Base-by-base conservation (phyloP, 1,139 yeast species). In the Yamadazyma diddensiae region DNA sequence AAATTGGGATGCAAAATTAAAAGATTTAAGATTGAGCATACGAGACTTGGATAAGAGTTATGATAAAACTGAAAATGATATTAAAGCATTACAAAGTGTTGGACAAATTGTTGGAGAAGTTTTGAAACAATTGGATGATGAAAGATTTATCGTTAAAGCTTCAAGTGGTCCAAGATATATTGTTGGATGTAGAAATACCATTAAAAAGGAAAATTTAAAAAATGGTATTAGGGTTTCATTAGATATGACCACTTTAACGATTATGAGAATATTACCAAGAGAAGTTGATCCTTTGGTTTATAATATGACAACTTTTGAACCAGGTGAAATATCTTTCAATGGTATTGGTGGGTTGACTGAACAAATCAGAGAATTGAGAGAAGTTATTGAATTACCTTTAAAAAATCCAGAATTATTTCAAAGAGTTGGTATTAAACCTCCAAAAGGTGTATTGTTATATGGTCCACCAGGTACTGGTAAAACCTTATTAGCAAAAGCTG, bases 401-500 rank as follows among this genome's bases (percentile, higher is more conserved):
- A 94, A 92, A 61, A 92, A 94, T 57, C 99, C 99, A 2, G 99
- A 94, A 62, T 74, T 94, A 49, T 94, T 94, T 59, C 72, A 84
- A 42, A 79, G 98, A 57, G 96, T 94, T 16, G 99, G 99, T 31
- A 94, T 94, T 59, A 87, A 88, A 55, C 95, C 97, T 13, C 98
- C 99, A 36, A 94, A 92, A 63, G 99, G 98, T 56, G 98, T 94
- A 11, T 69, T 94, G 45, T 70, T 94, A 37, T 94, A 94, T 53
- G 99, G 98, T 2, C 98, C 98, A n/a, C 98, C 98, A 17, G 98
- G 98, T 51, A 92, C 98, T 1, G 98, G 98, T 57, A 92, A 92
- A 58, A 92, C 98, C 0, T 68, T 92, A 42, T 72, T 92, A 50
- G 98, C 98, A 9, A 90, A 92, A 55, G 98, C 98, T 0, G 97